Evolutionary conservation across 106 monocot species (phyloP), one percentile per base, ranked within the genome.

Genomic region (Phalaenopsis equestris): DNA sequence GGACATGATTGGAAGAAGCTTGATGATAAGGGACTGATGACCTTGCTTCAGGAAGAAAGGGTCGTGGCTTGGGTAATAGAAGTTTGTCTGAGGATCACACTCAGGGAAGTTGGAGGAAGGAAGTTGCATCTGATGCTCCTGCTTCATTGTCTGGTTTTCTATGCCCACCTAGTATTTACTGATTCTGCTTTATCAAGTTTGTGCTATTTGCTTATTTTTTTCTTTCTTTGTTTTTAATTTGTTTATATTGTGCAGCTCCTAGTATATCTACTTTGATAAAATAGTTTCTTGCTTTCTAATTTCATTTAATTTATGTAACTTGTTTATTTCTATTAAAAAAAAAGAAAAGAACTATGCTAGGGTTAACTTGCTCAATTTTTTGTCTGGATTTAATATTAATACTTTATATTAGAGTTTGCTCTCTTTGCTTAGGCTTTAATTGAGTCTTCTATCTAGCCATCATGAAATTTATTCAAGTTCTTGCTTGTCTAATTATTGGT

Each of bases 1-100:
- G 96, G 96, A 14, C 84, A 87, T 78, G 93, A 96, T 70, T 96
- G 93, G 91, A 96, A 93, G 81, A 79, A 91, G 84, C 88, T 96
- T 75, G 96, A 96, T 52, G 90, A 89, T 81, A 90, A 1, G 43
- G 6, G 15, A 39, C 74, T 52, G 90, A 90, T 49, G 85, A 56
- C 23, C 19, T 36, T 41, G 8, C 73, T 0, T 81, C 56, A 39
- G 85, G 85, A 42, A 89, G 72, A 43, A 96, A 83, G 72, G 85
- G 84, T 3, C 48, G 58, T 76, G 87, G 79, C 52, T 36, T 42
- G 67, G 88, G 73, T 36, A 84, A 41, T 75, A 80, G 80, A 73
- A 70, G 30, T 24, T 36, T 41, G 72, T 14, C 65, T 10, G 93
- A 91, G 56, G 86, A 86, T 43, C 81, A 77, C 65, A 87, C 86